Evolutionary conservation across 1,139 yeast genomes (phyloP), one percentile per base, ranked within the genome.

Genomic region (Chernovozyma aurita): DNA sequence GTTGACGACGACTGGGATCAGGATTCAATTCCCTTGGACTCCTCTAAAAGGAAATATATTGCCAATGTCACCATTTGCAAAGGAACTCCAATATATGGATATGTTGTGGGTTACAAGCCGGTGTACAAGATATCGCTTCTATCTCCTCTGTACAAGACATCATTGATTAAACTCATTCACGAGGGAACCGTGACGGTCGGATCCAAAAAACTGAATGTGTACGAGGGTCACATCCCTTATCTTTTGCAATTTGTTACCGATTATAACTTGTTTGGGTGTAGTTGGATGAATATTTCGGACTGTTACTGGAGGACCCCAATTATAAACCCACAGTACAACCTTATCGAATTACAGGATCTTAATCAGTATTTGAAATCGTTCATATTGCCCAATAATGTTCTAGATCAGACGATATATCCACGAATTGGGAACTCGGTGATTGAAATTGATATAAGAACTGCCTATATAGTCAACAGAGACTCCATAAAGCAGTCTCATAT

Each of bases 61-160:
- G 86, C 95, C 0, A 70, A 75, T 35, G 74, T 88, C 0, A 65
- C 80, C 0, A 55, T 86, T 0, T 84, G 95, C 38, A 80, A 80
- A 45, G 97, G 83, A 0, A 68, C 77, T 0, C 92, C 95, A 0
- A 81, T 88, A 36, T 92, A 92, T 54, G 97, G 97, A 0, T 88
- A 74, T 53, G 78, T 77, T 46, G 70, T 78, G 3, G 90, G 88
- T 0, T 74, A 78, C 64, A 51, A 63, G 15, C 61, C 76, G 1
- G 84, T 76, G 51, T 75, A 84, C 49, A 88, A 87, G 53, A 75
- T 92, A 3, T 73, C 78, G 30, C 54, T 87, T 16, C 55, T 84
- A 9, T 79, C 81, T 38, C 95, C 95, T 0, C 55, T 72, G 3
- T 76, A 78, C 48, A 65, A 71, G 28, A 61, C 75, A 2, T 66